Percentiles rank a stretch among this genome's conserved stretches.
phyloP scores from a whole-genome alignment of 1,284 basidiomycete genomes.

The Sanguinoderma infundibulare region DNA sequence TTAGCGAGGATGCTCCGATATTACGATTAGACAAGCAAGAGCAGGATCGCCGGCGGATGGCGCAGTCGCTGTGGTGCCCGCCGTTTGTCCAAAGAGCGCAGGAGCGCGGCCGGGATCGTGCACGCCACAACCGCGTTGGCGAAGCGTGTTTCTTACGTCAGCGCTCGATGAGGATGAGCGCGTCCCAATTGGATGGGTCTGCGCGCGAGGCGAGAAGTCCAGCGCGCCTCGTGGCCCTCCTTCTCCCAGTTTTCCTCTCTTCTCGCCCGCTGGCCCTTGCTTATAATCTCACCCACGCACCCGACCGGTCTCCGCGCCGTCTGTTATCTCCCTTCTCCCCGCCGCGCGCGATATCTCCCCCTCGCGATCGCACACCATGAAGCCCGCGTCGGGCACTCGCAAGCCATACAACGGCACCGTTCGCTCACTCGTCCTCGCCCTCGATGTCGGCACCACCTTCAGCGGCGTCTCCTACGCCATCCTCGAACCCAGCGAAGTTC shows the following conservation, averaged over 20 bases:
- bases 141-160: conserved; percentile 31
- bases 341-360: conserved; percentile 10
- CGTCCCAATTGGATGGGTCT: conserved; percentile 9
- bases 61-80: background rate
- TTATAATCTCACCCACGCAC: conserved; percentile 20
- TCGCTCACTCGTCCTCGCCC: conserved; percentile 71
- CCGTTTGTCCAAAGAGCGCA: background rate
- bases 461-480: conserved; percentile 79
- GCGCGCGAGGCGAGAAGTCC: conserved; percentile 5
- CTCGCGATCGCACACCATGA: conserved; percentile 32
- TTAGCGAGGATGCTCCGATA: conserved; percentile 4
- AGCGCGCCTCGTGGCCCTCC: conserved; percentile 29
- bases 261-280: conserved; percentile 13
- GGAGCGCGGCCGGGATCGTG: background rate
- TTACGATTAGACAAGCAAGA: background rate
- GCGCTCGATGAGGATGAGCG: conserved; percentile 6
- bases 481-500: conserved; percentile 72
- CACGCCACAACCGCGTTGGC: conserved; percentile 35
- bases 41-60: background rate
- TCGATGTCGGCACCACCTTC: conserved; percentile 79
- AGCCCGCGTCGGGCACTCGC: conserved; percentile 53
- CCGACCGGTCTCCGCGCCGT: conserved; percentile 12
- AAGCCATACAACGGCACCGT: conserved; percentile 70
- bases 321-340: conserved; percentile 21
- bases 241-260: conserved; percentile 14